Evolutionary conservation across 129 eudicot genomes (phyloP).

Genomic region (Rutidosis leptorrhynchoides): DNA sequence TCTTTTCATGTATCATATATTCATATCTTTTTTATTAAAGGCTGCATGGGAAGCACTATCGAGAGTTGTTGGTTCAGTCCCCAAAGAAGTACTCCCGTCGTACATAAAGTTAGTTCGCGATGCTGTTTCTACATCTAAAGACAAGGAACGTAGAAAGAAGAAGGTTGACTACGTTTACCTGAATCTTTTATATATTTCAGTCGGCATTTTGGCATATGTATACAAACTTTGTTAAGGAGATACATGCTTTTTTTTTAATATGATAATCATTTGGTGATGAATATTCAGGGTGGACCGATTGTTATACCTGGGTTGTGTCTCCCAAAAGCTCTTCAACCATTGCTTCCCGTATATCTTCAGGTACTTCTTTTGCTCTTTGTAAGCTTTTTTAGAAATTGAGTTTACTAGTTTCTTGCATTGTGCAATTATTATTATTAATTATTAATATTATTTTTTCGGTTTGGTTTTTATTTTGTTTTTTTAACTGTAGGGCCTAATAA

Average conservation of each 20-base stretch:
- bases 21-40: slow-evolving; percentile 34
- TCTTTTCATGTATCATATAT: slow-evolving; percentile 7
- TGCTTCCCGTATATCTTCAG: slow-evolving; percentile 96
- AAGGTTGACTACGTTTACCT: slow-evolving; percentile 43
- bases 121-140: slow-evolving; percentile 92
- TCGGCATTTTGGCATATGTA: not conserved
- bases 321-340: slow-evolving; percentile 96
- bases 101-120: slow-evolving; percentile 91
- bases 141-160: slow-evolving; percentile 88
- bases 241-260: slow-evolving; percentile 3
- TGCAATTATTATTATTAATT: not conserved
- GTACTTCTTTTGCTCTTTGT: slow-evolving; percentile 29
- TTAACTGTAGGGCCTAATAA: slow-evolving; percentile 66
- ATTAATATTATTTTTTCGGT: too few species aligned
- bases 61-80: slow-evolving; percentile 79
- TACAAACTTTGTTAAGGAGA: not conserved
- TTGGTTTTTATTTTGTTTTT: not conserved
- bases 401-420: not conserved
- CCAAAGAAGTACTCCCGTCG: slow-evolving; percentile 91
- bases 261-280: slow-evolving; percentile 15
- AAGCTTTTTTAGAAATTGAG: not conserved
- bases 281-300: slow-evolving; percentile 83
- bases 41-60: slow-evolving; percentile 93
- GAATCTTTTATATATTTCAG: not conserved
- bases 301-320: slow-evolving; percentile 94